Evolutionary conservation across 768 basidiomycete genomes (phyloP), one percentile per base, ranked within the genome.

Genomic region (Russula ochroleuca): DNA sequence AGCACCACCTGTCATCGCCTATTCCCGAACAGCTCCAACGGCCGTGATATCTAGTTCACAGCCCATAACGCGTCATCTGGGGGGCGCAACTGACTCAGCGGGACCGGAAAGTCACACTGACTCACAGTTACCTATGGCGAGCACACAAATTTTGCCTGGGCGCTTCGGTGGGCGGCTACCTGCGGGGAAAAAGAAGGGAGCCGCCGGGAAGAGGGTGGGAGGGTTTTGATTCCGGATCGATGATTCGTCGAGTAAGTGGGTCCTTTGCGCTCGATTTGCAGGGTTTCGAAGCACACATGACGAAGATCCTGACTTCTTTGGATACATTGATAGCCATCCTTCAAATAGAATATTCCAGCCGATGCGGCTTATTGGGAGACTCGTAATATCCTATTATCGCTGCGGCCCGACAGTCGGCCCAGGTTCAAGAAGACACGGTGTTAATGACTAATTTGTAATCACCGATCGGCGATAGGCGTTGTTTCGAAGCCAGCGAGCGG

Each of bases 91-190:
- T 17, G 21, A 55, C 15, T 47, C 15, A 8, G 35, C n/a, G 52
- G 37, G 19, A 35, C 33, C 31, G 13, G 40, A 56, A 5, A 19
- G 23, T 0, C 35, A 35, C 21, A 13, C 5, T 53, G 57, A 59
- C 23, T 56, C 64, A 25, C 37, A 59, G 28, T 19, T 48, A 25
- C 66, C 75, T 17, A 75, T 83, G 74, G 74, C 78, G 40, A 90
- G 82, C 66, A 92, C 90, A 2, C 90, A 93, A 71, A 74, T 86
- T 8, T 72, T 90, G 11, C 83, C 90, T 5, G 90, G 91, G 2
- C 82, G 79, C 0, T 84, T 84, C 73, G 90, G 90, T 38, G 88
- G 87, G 25, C 80, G 87, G 45, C 80, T 23, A 19, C 23, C 35
- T 17, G 68, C 69, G 15, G 70, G 66, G 6, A 88, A 82, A 75